Percentiles rank a stretch among this genome's conserved stretches.
Conservation (phyloP, 148 eudicot species). For the Bassia scoparia region DNA sequence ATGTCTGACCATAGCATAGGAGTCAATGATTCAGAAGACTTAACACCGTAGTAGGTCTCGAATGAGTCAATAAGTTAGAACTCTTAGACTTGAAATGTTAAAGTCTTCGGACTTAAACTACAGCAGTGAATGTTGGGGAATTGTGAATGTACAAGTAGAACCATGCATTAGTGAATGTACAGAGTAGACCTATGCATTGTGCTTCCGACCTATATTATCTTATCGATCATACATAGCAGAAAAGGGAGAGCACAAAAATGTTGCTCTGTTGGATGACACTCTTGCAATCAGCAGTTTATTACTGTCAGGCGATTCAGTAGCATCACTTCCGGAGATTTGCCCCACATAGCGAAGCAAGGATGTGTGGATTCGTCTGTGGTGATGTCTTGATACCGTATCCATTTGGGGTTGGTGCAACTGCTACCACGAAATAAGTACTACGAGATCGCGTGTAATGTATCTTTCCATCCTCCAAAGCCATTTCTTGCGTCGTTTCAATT, state of each 20-base stretch:
- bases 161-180: no score
- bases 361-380: constrained; percentile 29
- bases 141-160: no score
- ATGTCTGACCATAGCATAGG: no score
- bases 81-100: no score
- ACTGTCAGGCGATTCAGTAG: not conserved
- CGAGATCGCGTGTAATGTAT: constrained; percentile 25
- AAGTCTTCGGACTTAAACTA: no score
- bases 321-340: not conserved
- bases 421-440: constrained; percentile 11
- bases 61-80: no score
- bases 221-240: no score
- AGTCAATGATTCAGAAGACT: no score
- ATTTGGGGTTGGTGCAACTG: constrained; percentile 34
- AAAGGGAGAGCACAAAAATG: not conserved
- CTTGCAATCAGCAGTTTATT: not conserved
- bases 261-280: not conserved
- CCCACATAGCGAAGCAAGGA: constrained; percentile 21
- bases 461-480: constrained; percentile 17
- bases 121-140: no score
- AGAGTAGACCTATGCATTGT: no score
- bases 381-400: constrained; percentile 34
- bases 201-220: no score
- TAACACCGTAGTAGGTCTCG: no score
- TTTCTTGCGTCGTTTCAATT: constrained; percentile 7